A percentile compares a stretch with the other conserved stretches of the same genome.
Conservation (phyloP, 2,329 filamentous ascomycete species). For the Colletotrichum godetiae region DNA sequence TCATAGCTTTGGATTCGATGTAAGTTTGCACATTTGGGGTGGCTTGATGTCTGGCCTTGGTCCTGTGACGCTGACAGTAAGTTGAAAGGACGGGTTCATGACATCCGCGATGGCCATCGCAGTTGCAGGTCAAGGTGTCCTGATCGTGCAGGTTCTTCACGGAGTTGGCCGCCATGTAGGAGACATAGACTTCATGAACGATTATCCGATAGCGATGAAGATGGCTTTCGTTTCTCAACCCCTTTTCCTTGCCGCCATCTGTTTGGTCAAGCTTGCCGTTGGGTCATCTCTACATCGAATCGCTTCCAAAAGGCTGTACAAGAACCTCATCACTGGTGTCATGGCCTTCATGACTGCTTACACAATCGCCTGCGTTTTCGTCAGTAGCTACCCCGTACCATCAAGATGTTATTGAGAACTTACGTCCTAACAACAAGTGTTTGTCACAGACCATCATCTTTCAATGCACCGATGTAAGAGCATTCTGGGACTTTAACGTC, state of each 20-base stretch:
- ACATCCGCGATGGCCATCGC: constrained; percentile 43
- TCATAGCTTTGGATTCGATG: constrained; percentile 60
- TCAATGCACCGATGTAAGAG: constrained; percentile 58
- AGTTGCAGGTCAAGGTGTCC: constrained; percentile 50
- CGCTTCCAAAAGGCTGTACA: constrained; percentile 49
- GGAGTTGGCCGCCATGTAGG: constrained; percentile 59
- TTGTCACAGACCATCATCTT: constrained; percentile 53
- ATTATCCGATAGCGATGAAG: constrained; percentile 51
- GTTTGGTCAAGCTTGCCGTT: constrained; percentile 55
- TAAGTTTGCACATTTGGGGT: constrained; percentile 34
- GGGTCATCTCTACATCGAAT: constrained; percentile 55
- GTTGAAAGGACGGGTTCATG: constrained; percentile 45
- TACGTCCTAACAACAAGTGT: background rate
- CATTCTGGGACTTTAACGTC: constrained; percentile 55
- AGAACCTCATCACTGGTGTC: constrained; percentile 47
- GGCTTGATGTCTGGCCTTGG: no score
- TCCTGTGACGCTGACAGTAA: background rate
- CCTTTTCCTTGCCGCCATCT: constrained; percentile 54
- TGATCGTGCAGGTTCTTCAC: constrained; percentile 52
- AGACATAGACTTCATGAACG: constrained; percentile 48
- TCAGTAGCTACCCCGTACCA: constrained; percentile 34
- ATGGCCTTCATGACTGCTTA: constrained; percentile 50
- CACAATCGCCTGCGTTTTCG: constrained; percentile 49
- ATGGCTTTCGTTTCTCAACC: constrained; percentile 57
- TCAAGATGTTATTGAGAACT: rapidly evolving